These are phyloP conservation scores for Allantophomopsis cytisporea DNA, from an alignment of 2,329 filamentous ascomycete genomes.

Conservation along the genomic window DNA sequence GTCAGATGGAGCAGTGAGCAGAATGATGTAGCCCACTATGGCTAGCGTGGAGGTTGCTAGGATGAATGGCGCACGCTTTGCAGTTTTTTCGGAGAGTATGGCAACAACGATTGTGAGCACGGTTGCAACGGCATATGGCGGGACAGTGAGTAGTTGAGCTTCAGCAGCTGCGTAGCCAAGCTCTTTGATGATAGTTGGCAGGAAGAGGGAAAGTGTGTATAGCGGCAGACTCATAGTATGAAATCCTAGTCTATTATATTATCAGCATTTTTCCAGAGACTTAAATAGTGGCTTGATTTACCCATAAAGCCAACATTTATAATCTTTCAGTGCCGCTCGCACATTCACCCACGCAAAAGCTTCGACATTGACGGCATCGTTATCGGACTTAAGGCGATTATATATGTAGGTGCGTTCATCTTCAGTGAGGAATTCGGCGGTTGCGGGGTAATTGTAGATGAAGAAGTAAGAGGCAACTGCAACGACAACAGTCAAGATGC, in stretches of 20 bases:
- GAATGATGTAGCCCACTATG: constrained; percentile 47
- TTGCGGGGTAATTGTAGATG: constrained; percentile 52
- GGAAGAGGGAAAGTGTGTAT: constrained; percentile 40
- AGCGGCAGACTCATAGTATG: constrained; percentile 57
- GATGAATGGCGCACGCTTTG: constrained; percentile 49
- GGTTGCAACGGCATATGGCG: constrained; percentile 50
- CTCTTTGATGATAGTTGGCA: constrained; percentile 39
- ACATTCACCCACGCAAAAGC: constrained; percentile 57
- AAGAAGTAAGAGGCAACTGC: constrained; percentile 38
- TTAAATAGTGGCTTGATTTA: not conserved
- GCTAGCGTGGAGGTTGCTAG: constrained; percentile 40
- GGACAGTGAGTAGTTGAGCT: constrained; percentile 46
- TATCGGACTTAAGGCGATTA: constrained; percentile 50
- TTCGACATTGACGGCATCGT: constrained; percentile 56
- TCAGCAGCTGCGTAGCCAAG: constrained; percentile 38
- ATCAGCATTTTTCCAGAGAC: too few relatives aligned
- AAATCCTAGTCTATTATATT: constrained; percentile 32
- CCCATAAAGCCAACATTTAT: constrained; percentile 62
- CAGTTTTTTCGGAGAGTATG: constrained; percentile 41
- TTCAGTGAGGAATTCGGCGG: constrained; percentile 41
- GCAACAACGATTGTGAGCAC: constrained; percentile 43
- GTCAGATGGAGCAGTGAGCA: constrained; percentile 31
- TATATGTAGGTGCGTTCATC: constrained; percentile 25
- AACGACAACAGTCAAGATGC: constrained; percentile 38
- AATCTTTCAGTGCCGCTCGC: constrained; percentile 45